These are phyloP conservation scores for Pythium plurisporium DNA, from an alignment of 352 stramenopile species.

Conservation along the genomic window DNA sequence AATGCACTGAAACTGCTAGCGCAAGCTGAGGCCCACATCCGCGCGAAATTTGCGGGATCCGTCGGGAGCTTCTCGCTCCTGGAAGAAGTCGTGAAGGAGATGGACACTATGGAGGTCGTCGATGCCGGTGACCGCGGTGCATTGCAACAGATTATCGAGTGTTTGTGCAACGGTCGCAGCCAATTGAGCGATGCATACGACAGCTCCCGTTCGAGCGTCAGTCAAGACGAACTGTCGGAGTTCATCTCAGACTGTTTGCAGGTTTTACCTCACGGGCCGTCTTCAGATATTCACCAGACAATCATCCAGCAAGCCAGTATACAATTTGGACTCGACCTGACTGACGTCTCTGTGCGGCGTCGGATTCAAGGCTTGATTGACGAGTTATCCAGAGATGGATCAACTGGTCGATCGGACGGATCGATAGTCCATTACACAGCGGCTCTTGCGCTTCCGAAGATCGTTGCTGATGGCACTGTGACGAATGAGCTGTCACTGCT, in stretches of 20 bases:
- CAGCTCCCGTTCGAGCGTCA: not conserved
- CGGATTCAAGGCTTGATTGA: constrained; percentile 4
- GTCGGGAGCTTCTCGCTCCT: constrained; percentile 12
- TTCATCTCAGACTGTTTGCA: constrained; percentile 10
- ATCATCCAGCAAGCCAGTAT: constrained; percentile 4
- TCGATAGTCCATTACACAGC: constrained; percentile 14
- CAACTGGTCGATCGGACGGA: not conserved
- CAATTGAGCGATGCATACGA: not conserved
- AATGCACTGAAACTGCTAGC: constrained; percentile 9
- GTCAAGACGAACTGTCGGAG: constrained; percentile 2
- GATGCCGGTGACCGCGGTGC: not conserved
- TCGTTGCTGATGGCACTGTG: not conserved
- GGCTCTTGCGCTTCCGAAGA: not conserved
- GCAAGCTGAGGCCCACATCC: constrained; percentile 12
- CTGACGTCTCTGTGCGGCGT: not conserved
- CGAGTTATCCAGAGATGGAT: not conserved
- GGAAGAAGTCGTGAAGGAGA: constrained; percentile 8
- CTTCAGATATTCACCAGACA: not conserved
- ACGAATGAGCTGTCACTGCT: constrained; percentile 8
- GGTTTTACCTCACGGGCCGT: not conserved
- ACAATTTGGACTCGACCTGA: constrained; percentile 13
- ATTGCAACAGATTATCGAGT: constrained; percentile 1
- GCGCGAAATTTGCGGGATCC: not conserved
- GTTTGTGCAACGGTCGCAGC: not conserved
- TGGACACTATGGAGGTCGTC: not conserved